Evolutionary conservation across 495 filamentous ascomycete species (phyloP).

Genomic region (Articulospora tetracladia): DNA sequence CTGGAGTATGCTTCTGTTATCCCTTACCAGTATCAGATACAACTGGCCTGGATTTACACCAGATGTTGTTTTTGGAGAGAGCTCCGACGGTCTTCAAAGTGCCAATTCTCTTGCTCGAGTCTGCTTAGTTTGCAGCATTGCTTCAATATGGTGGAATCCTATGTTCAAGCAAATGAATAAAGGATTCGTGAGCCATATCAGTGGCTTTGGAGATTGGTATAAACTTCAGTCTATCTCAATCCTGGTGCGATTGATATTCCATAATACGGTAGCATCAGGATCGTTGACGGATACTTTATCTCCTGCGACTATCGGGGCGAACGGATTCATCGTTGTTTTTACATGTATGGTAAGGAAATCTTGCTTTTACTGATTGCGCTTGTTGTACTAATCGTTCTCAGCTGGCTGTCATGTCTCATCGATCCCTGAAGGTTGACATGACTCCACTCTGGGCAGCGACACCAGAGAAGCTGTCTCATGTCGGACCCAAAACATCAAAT

Average conservation of each 20-base stretch:
- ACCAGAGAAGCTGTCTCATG: constrained; percentile 12
- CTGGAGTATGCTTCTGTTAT: constrained; percentile 44
- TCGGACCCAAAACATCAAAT: constrained; percentile 7
- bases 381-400: constrained; percentile 29
- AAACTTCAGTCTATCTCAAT: constrained; percentile 61
- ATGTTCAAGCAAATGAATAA: constrained; percentile 59
- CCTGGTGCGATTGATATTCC: constrained; percentile 50
- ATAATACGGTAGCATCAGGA: constrained; percentile 45
- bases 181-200: constrained; percentile 58
- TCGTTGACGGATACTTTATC: constrained; percentile 39
- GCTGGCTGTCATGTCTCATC: constrained; percentile 42
- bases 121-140: constrained; percentile 48
- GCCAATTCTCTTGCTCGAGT: constrained; percentile 15
- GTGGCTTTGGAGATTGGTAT: constrained; percentile 66
- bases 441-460: constrained; percentile 51
- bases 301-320: constrained; percentile 41
- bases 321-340: constrained; percentile 52
- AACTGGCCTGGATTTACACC: neutral
- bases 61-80: neutral
- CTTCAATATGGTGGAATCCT: constrained; percentile 76
- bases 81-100: neutral
- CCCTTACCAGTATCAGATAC: neutral
- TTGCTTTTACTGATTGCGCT: neutral
- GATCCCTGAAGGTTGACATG: constrained; percentile 48
- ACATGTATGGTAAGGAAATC: constrained; percentile 47